A percentile compares a stretch with the other conserved stretches of the same genome.
These are phyloP conservation scores for Ceratobasidium sp. DNA, from an alignment of 1,284 basidiomycete genomes.

Conservation along the genomic window DNA sequence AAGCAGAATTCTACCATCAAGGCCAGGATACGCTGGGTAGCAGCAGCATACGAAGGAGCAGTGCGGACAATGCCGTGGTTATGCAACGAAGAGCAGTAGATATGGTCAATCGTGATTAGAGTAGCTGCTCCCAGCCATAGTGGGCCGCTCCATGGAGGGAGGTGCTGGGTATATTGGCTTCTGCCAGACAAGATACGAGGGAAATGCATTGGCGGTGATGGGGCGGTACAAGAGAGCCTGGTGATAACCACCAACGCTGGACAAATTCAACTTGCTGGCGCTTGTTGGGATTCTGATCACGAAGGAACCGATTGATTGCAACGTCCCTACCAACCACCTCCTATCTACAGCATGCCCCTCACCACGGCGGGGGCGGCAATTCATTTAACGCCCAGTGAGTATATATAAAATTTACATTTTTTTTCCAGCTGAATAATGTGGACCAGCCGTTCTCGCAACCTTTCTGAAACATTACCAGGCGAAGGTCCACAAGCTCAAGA, in stretches of 20 bases:
- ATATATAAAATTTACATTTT: background rate
- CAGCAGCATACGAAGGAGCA: slow-evolving; percentile 12
- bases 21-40: slow-evolving; percentile 21
- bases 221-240: background rate
- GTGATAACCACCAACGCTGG: slow-evolving; percentile 1
- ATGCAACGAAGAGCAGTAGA: slow-evolving; percentile 20
- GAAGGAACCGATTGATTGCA: background rate
- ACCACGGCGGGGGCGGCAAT: slow-evolving; percentile 32
- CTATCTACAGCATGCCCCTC: slow-evolving; percentile 18
- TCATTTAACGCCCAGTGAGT: slow-evolving; percentile 30
- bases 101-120: slow-evolving; percentile 7
- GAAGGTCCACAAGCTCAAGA: slow-evolving; percentile 55
- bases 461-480: slow-evolving; percentile 48
- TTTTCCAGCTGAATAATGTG: background rate
- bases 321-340: background rate
- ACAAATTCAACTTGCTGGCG: background rate
- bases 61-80: background rate
- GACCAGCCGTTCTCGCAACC: slow-evolving; percentile 48
- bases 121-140: slow-evolving; percentile 27
- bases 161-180: slow-evolving; percentile 7
- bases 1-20: slow-evolving; percentile 21
- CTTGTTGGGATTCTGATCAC: too few relatives aligned
- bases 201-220: slow-evolving; percentile 9
- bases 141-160: slow-evolving; percentile 19
- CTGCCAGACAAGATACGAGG: slow-evolving; percentile 1